phyloP scores from a whole-genome alignment of 192 early-diverging fungal genomes.

The Coemansia biformis region DNA sequence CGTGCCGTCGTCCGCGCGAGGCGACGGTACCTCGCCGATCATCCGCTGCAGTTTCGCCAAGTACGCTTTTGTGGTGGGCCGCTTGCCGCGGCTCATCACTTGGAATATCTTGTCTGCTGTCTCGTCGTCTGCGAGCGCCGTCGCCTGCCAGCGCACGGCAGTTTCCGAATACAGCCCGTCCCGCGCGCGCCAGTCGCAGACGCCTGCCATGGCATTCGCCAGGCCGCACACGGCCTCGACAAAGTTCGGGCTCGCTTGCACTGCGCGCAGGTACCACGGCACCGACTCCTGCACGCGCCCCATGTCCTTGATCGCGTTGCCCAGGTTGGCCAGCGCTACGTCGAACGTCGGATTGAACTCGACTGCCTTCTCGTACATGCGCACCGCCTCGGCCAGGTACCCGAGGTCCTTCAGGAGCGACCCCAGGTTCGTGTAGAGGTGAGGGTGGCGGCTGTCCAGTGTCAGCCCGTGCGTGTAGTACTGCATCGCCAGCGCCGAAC shows the following conservation, averaged over 20 bases:
- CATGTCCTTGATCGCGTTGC: conserved; percentile 89
- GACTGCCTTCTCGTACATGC: conserved; percentile 87
- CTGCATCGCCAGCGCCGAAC: conserved; percentile 71
- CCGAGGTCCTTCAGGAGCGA: conserved; percentile 88
- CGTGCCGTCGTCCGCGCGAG: conserved; percentile 2
- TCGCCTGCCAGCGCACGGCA: conserved; percentile 22
- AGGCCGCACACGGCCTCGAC: conserved; percentile 88
- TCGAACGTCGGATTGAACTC: conserved; percentile 81
- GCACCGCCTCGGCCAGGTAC: conserved; percentile 73
- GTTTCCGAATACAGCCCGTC: conserved; percentile 54
- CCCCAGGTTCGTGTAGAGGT: conserved; percentile 91
- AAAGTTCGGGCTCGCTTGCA: conserved; percentile 82
- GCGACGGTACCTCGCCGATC: conserved; percentile 12
- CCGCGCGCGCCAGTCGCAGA: conserved; percentile 86
- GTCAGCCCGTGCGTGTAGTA: conserved; percentile 84
- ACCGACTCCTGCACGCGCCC: conserved; percentile 86
- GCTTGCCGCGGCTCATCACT: conserved; percentile 29
- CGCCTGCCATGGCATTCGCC: conserved; percentile 79
- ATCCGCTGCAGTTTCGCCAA: conserved; percentile 19
- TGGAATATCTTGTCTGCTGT: conserved; percentile 33
- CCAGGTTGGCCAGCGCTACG: conserved; percentile 88
- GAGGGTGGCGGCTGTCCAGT: conserved; percentile 77
- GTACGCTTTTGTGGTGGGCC: conserved; percentile 16
- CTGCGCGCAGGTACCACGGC: conserved; percentile 75
- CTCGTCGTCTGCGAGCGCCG: conserved; percentile 20